Evolutionary conservation across 2,329 filamentous ascomycete genomes (phyloP), one percentile per base, ranked within the genome.

Genomic region (Fusarium equiseti): DNA sequence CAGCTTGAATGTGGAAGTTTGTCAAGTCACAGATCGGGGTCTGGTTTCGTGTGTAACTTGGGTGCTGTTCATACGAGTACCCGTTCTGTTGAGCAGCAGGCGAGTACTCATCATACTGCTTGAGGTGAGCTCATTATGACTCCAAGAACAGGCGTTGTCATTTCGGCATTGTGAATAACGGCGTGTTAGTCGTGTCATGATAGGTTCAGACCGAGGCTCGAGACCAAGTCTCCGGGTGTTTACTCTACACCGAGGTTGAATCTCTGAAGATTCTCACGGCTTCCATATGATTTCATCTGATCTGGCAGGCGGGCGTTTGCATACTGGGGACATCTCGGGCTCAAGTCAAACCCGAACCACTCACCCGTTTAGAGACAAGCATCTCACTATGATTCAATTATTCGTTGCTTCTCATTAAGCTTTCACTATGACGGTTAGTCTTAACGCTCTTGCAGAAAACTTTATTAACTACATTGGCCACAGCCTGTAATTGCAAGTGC

Each of bases 181-280:
- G 22, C 26, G 20, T 38, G 15, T 31, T 40, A 27, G 53, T 66
- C 38, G 49, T 52, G 56, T 20, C 63, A 66, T 61, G 45, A 27
- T 49, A 51, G 44, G 20, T 16, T 15, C 16, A 46, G 7, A 38
- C 13, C 40, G 29, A 31, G 46, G 60, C 35, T 44, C 12, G 18
- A 53, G 18, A 53, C 16, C 6, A 40, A 52, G 8, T 9, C 6
- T 11, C 18, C 12, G 24, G 27, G 15, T 16, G 8, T 48, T 27
- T 16, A 8, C 27, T 26, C 49, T 49, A 20, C 55, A 48, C 59
- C 59, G 12, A 13, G 59, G 59, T 38, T 18, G 35, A n/a, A 38
- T 12, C 18, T 38, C 11, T 11, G 8, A 15, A 45, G 20, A 12
- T 43, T 50, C 22, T 20, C 2, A 24, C n/a, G 13, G 56, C 35